Evolutionary conservation across 2,329 filamentous ascomycete species (phyloP).

Genomic region (Ascomycota sp.): DNA sequence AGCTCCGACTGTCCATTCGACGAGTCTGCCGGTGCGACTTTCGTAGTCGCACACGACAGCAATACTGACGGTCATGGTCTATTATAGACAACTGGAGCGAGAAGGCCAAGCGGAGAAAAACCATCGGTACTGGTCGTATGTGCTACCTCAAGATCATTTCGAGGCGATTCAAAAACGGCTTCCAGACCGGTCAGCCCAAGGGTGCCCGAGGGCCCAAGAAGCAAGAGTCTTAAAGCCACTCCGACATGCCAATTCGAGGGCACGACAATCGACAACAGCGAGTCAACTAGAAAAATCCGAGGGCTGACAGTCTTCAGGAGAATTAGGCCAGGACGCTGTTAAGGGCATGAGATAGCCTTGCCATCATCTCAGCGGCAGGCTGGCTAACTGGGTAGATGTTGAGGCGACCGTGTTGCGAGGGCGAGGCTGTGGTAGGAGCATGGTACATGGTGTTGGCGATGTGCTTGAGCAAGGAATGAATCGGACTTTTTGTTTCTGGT

Average conservation of each 20-base stretch:
- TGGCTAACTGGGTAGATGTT: background rate
- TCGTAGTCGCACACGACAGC: background rate
- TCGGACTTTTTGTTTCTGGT: conserved; percentile 5
- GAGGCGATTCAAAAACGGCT: conserved; percentile 93
- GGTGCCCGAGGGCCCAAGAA: conserved; percentile 33
- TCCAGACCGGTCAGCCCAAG: conserved; percentile 80
- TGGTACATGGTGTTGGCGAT: conserved; percentile 16
- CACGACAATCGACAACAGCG: background rate
- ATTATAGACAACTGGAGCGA: conserved; percentile 91
- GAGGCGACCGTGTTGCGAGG: background rate
- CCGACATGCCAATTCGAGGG: conserved; percentile 1
- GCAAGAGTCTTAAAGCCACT: conserved; percentile 5
- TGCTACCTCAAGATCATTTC: conserved; percentile 83
- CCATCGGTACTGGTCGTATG: conserved; percentile 90
- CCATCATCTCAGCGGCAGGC: background rate
- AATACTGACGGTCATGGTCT: background rate
- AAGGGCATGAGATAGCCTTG: background rate
- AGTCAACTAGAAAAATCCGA: background rate
- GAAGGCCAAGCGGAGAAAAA: conserved; percentile 99
- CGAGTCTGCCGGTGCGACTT: background rate
- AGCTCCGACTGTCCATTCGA: conserved; percentile 19
- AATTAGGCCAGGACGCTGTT: background rate
- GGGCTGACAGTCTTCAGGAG: background rate
- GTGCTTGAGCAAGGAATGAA: conserved; percentile 12
- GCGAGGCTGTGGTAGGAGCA: conserved; percentile 11